Evolutionary conservation across 345 rosid genomes (phyloP), one percentile per base, ranked within the genome.

Genomic region (Mercurialis annua): DNA sequence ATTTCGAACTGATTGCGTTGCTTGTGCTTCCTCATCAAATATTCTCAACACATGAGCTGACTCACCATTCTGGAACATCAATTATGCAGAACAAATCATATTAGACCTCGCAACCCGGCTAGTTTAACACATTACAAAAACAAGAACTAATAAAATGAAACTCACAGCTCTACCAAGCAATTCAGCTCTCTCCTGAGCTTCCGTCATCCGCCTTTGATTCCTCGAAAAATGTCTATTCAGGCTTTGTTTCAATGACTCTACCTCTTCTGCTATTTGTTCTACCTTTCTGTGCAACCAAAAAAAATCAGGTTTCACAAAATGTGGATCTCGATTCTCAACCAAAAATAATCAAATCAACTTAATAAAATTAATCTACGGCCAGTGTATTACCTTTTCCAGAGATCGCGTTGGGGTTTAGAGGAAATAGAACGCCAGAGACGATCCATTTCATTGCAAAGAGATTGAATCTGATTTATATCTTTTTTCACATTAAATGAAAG

Each of bases 11-110:
- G 96, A 89, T 61, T 75, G 85, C 95, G 85, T 89, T 11, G 96
- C 95, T 79, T 90, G 97, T 24, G 95, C 87, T 77, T 94, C 96
- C 5, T 91, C 99, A 6, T 94, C 99, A 33, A 81, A 89, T 59
- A 91, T 87, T 67, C 90, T 87, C 86, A 94, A 72, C 43, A 89
- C 82, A 69, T 91, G 96, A 63, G 93, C 79, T 11, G 90, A 86
- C 1, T 88, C 98, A 21, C 92, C 90, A 62, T 85, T 87, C 95
- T 89, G 73, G 9, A 76, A 36, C 17, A 53, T 20, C 11, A 40
- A 23, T 15, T 20, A 65, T 2, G 10, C 11, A 33, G 36, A 57
- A 42, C 3, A 62, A 49, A 50, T 5, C 2, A 62, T 20, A 42
- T 9, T 31, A 18, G 14, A 64, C 9, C 9, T 36, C 40, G 26